These are phyloP conservation scores for Pseudocercospora eumusae DNA, from an alignment of 2,329 filamentous ascomycete species.

Conservation along the genomic window DNA sequence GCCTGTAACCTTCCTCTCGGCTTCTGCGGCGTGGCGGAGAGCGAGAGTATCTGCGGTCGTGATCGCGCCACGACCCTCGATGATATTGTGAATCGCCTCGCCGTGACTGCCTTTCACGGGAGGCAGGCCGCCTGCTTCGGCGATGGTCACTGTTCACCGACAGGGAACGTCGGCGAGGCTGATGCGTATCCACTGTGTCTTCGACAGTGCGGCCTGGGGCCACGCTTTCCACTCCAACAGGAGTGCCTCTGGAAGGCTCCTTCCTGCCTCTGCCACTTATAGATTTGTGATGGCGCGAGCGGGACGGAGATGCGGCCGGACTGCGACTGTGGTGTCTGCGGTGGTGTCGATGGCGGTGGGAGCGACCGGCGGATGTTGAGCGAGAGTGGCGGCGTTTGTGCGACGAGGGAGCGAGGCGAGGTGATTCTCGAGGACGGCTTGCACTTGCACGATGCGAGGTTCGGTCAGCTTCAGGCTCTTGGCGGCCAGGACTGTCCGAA, in stretches of 20 bases:
- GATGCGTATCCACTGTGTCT: conserved; percentile 41
- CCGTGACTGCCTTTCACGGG: conserved; percentile 36
- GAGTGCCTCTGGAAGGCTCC: conserved; percentile 38
- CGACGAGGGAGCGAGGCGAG: conserved; percentile 28
- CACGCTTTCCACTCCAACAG: conserved; percentile 28
- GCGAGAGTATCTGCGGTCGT: conserved; percentile 24
- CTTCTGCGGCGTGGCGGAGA: conserved; percentile 27
- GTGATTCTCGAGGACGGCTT: conserved; percentile 17
- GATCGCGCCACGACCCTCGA: conserved; percentile 18
- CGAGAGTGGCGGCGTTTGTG: conserved; percentile 31
- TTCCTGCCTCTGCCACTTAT: conserved; percentile 39
- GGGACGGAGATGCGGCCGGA: conserved; percentile 33
- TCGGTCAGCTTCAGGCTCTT: conserved; percentile 21
- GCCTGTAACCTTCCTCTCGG: conserved; percentile 11
- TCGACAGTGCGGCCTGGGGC: conserved; percentile 21
- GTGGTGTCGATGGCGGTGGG: conserved; percentile 22
- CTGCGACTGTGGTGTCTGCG: conserved; percentile 22
- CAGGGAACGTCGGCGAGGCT: conserved; percentile 44
- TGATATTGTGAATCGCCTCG: conserved; percentile 16
- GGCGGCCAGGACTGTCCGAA: conserved; percentile 19
- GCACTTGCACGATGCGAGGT: conserved; percentile 21
- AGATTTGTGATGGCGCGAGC: conserved; percentile 31
- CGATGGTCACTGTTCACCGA: conserved; percentile 42
- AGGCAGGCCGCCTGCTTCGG: conserved; percentile 32
- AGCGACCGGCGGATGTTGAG: conserved; percentile 25